phyloP scores from a whole-genome alignment of 768 basidiomycete genomes.

The Kwoniella sp. region DNA sequence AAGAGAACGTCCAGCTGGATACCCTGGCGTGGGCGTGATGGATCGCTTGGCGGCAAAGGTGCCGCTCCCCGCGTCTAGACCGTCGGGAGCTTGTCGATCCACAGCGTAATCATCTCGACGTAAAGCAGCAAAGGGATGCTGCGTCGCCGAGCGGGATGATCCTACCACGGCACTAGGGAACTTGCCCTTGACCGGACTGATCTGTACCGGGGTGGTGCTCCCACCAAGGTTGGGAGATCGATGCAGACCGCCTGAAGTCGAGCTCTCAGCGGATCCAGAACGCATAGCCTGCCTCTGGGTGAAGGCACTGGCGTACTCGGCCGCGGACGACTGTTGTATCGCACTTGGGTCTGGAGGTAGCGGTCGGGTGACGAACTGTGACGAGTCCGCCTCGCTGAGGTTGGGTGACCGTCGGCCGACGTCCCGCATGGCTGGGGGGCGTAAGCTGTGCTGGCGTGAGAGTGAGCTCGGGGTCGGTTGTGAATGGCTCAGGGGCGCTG shows the following conservation, averaged over 20 bases:
- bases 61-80: slow-evolving; percentile 6
- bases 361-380: slow-evolving; percentile 33
- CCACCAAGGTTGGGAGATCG: slow-evolving; percentile 12
- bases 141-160: slow-evolving; percentile 1
- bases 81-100: slow-evolving; percentile 8
- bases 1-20: slow-evolving; percentile 1
- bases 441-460: slow-evolving; percentile 25
- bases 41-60: slow-evolving; percentile 6
- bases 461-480: slow-evolving; percentile 25
- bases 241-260: slow-evolving; percentile 9
- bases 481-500: too few relatives aligned
- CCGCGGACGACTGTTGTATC: slow-evolving; percentile 30
- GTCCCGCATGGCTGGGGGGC: slow-evolving; percentile 37
- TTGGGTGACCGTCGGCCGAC: slow-evolving; percentile 35
- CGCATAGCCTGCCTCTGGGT: slow-evolving; percentile 10
- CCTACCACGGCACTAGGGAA: slow-evolving; percentile 24
- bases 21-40: slow-evolving; percentile 14
- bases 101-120: too few relatives aligned
- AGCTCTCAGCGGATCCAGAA: neutral
- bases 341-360: slow-evolving; percentile 32
- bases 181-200: slow-evolving; percentile 33
- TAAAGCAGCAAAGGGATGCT: slow-evolving; percentile 41
- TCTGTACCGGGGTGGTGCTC: slow-evolving; percentile 9
- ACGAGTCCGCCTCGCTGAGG: slow-evolving; percentile 29
- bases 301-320: slow-evolving; percentile 35